Conservation (phyloP, 441 rosid genomes). For the Flueggea neowawraea region DNA sequence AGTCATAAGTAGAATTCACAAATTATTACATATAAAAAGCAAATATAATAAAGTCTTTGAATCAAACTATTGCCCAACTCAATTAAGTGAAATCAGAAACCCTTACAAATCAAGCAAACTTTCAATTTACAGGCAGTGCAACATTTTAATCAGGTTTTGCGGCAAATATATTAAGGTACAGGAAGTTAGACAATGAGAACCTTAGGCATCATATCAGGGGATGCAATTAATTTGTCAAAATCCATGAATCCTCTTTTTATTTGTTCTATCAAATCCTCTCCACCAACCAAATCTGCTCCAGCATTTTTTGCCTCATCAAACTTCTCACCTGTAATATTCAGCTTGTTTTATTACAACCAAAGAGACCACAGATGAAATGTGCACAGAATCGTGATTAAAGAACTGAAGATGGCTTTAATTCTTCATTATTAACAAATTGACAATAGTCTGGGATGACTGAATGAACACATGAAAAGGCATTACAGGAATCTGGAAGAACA, state of each 20-base stretch:
- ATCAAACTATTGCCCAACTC: too few species aligned
- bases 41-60: too few species aligned
- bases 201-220: conserved; percentile 99
- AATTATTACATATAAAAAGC: too few species aligned
- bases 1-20: too few species aligned
- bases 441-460: too few species aligned
- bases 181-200: conserved; percentile 37
- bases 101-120: too few species aligned
- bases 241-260: conserved; percentile 97
- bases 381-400: background rate
- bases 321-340: conserved; percentile 74
- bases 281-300: conserved; percentile 98
- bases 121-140: background rate
- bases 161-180: conserved; percentile 3
- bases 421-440: too few species aligned
- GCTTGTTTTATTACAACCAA: conserved; percentile 2
- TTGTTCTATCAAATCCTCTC: conserved; percentile 89
- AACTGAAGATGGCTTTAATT: too few species aligned
- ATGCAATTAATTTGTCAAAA: conserved; percentile 97
- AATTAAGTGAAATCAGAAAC: too few species aligned
- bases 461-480: too few species aligned
- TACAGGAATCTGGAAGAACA: too few species aligned
- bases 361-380: background rate
- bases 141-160: too few species aligned
- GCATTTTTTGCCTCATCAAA: conserved; percentile 96